phyloP scores from a whole-genome alignment of 331 rosid species.

The Quercus phellos region DNA sequence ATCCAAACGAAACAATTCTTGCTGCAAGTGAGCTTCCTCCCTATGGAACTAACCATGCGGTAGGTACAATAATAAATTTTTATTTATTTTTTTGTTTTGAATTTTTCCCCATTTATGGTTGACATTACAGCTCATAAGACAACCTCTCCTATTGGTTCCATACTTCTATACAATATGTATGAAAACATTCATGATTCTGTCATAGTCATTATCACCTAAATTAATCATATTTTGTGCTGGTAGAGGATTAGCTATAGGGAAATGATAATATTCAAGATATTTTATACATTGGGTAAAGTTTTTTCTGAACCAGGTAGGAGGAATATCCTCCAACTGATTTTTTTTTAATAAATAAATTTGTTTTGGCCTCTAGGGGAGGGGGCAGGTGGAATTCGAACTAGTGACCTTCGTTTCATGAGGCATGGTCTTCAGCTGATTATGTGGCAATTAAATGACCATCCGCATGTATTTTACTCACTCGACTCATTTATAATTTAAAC shows the following conservation, averaged over 20 bases:
- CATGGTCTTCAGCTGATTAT: no score
- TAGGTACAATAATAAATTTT: conserved; percentile 30
- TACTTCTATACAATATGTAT: background rate
- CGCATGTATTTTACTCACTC: no score
- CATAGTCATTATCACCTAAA: background rate
- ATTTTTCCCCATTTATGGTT: background rate
- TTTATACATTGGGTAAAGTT: background rate
- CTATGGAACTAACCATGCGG: conserved; percentile 64
- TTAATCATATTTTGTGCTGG: background rate
- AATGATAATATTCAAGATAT: background rate
- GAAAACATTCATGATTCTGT: background rate
- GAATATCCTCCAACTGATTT: no score
- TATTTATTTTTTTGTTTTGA: background rate
- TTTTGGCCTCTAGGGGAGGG: no score
- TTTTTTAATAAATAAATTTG: no score
- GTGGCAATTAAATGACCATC: background rate
- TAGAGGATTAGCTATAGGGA: background rate
- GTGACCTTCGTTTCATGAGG: no score
- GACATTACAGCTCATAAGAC: background rate
- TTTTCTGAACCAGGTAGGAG: no score
- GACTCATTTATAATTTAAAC: no score
- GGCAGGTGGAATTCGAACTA: no score
- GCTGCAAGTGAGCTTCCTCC: conserved; percentile 55
- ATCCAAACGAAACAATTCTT: conserved; percentile 36
- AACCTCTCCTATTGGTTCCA: background rate